These are phyloP conservation scores for Copromyces sp. DNA, from an alignment of 495 filamentous ascomycete genomes.

Conservation along the genomic window DNA sequence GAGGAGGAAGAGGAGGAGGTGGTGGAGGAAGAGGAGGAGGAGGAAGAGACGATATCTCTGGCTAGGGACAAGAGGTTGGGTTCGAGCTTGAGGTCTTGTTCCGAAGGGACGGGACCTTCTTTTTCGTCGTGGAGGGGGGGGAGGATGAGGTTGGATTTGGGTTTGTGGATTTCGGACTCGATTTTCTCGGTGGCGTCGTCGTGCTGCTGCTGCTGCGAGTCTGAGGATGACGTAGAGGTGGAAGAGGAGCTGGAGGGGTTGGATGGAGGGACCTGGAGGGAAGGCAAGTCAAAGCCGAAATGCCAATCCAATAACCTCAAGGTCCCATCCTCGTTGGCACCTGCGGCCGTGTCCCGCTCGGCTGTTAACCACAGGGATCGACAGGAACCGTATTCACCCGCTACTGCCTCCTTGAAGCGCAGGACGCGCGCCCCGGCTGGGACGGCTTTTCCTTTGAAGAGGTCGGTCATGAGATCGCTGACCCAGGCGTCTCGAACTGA, in stretches of 20 bases:
- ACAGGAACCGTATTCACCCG: slow-evolving; percentile 44
- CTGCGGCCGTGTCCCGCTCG: slow-evolving; percentile 51
- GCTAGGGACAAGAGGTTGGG: slow-evolving; percentile 53
- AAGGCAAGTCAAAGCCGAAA: slow-evolving; percentile 75
- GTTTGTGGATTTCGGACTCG: slow-evolving; percentile 38
- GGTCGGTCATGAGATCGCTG: slow-evolving; percentile 54
- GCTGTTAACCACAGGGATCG: slow-evolving; percentile 74
- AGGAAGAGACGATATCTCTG: slow-evolving; percentile 40
- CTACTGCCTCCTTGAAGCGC: slow-evolving; percentile 74
- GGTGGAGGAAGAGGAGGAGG: too few relatives aligned
- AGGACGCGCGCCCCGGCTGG: slow-evolving; percentile 55
- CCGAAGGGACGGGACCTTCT: slow-evolving; percentile 39
- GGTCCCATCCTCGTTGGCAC: slow-evolving; percentile 15
- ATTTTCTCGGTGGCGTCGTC: slow-evolving; percentile 29
- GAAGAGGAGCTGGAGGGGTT: not conserved
- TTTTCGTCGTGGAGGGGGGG: slow-evolving; percentile 25
- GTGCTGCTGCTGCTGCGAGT: too few relatives aligned
- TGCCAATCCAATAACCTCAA: slow-evolving; percentile 60
- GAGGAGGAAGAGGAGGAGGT: too few relatives aligned
- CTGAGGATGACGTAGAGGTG: too few relatives aligned
- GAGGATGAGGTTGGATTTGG: slow-evolving; percentile 24
- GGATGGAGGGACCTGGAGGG: slow-evolving; percentile 10
- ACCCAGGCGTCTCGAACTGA: slow-evolving; percentile 78
- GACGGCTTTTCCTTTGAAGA: slow-evolving; percentile 48
- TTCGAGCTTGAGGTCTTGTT: slow-evolving; percentile 44